Conservation (phyloP, 2,329 filamentous ascomycete genomes). For the Samsoniella hepiali region DNA sequence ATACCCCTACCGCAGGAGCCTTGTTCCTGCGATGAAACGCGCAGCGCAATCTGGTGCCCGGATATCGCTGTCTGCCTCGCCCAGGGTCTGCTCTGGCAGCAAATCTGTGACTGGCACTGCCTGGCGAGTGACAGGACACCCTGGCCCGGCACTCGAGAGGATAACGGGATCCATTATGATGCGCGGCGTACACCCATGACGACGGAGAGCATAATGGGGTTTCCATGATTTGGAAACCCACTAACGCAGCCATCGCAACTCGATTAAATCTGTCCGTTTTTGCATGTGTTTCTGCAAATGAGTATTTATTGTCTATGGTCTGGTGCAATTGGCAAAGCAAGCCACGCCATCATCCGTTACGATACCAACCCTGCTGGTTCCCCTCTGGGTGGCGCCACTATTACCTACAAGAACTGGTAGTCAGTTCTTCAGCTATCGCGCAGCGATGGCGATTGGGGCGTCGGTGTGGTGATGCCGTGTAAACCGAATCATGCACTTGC, state of each 20-base stretch:
- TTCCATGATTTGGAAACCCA: constrained; percentile 4
- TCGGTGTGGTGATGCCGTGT: not conserved
- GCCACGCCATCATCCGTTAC: constrained; percentile 9
- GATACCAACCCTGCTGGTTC: not conserved
- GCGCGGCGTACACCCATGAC: not conserved
- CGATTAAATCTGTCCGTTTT: not conserved
- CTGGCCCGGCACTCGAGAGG: not conserved
- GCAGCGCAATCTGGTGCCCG: not conserved
- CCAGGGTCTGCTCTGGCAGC: too few species aligned
- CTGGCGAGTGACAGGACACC: not conserved
- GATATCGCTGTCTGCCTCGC: not conserved
- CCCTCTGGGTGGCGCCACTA: constrained; percentile 4
- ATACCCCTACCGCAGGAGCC: constrained; percentile 4
- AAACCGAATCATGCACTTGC: not conserved
- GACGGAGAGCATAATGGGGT: not conserved
- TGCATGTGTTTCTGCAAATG: not conserved
- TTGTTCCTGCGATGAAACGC: not conserved
- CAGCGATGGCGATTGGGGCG: not conserved
- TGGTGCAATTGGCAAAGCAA: not conserved
- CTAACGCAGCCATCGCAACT: not conserved
- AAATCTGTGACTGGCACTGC: too few species aligned
- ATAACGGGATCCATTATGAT: not conserved
- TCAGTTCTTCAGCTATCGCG: not conserved
- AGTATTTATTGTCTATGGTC: not conserved
- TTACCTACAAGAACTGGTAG: not conserved